Evolutionary conservation across 768 basidiomycete species (phyloP), one percentile per base, ranked within the genome.

Genomic region (Trametes cubensis): DNA sequence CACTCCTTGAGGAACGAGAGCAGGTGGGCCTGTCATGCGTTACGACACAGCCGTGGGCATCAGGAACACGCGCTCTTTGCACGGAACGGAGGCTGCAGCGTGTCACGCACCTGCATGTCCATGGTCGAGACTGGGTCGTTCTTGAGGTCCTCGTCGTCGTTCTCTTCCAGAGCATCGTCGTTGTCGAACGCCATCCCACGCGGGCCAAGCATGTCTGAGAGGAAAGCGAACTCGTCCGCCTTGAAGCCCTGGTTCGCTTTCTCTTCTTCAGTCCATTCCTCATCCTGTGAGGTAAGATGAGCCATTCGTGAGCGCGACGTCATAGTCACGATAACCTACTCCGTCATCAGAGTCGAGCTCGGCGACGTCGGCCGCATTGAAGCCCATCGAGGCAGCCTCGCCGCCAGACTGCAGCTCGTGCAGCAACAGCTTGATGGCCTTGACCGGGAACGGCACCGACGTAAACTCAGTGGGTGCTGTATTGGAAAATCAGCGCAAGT

Each of bases 191-290:
- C 92, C 90, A 66, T 80, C 8, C 87, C 90, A 51, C 83, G 86
- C 1, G 87, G 85, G 13, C 89, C 88, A 51, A 94, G 81, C 80
- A 93, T 81, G 50, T 94, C 91, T 6, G 94, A 94, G 40, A 97
- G 76, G 78, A 87, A 92, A 23, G 87, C 85, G 65, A 92, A 85
- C 68, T 93, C 90, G n/a, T 91, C 90, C 52, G 85, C 68, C 85
- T 89, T 68, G 81, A 75, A 64, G 8, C 78, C 76, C 68, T 85
- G 82, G 51, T 84, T 77, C 38, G 82, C 52, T 25, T 50, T 54
- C 61, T 92, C 94, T 70, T 95, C 94, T 68, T 97, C 95, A 11
- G 85, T 83, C 96, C 96, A 98, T n/a, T 93, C 92, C 38, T 93
- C 93, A 65, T 94, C 90, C 81, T 92, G 72, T 28, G 73, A 51